phyloP scores from a whole-genome alignment of 2,329 filamentous ascomycete species.

The Pestalotiopsis fici region DNA sequence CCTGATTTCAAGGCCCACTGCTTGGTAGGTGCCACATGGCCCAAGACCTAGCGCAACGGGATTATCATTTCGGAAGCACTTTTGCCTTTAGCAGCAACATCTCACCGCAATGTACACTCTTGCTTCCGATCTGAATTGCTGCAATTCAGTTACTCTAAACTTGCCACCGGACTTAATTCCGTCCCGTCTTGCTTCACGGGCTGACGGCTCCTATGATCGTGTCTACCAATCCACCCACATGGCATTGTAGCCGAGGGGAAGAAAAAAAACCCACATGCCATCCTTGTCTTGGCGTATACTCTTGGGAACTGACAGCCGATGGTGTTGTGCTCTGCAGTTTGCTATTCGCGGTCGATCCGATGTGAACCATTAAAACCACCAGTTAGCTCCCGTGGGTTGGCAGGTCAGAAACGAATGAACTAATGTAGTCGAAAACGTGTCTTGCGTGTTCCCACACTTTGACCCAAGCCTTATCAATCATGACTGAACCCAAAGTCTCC shows the following conservation, averaged over 20 bases:
- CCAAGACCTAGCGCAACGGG: not conserved
- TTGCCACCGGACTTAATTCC: not conserved
- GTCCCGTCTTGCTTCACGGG: not conserved
- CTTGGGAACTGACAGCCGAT: constrained; percentile 4
- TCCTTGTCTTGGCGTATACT: not conserved
- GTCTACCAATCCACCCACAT: not conserved
- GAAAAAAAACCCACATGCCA: constrained; percentile 2
- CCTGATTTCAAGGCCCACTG: not conserved
- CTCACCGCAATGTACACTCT: not conserved
- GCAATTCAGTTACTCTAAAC: not conserved
- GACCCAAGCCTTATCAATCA: not conserved
- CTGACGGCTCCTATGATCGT: not conserved
- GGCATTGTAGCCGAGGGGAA: not conserved
- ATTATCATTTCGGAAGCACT: not conserved
- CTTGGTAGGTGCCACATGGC: not conserved
- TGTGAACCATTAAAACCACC: not conserved
- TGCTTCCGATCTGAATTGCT: not conserved
- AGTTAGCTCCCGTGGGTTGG: not conserved
- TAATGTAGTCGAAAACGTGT: not conserved
- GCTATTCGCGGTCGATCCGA: not conserved
- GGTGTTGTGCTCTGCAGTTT: not conserved
- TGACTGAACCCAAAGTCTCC: not conserved
- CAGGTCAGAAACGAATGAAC: not conserved
- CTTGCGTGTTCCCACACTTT: not conserved
- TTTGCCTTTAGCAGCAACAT: not conserved